A percentile compares a stretch with the other conserved stretches of the same genome.
Evolutionary conservation across 208 protist species (phyloP).

Genomic region (Leishmania arabica): DNA sequence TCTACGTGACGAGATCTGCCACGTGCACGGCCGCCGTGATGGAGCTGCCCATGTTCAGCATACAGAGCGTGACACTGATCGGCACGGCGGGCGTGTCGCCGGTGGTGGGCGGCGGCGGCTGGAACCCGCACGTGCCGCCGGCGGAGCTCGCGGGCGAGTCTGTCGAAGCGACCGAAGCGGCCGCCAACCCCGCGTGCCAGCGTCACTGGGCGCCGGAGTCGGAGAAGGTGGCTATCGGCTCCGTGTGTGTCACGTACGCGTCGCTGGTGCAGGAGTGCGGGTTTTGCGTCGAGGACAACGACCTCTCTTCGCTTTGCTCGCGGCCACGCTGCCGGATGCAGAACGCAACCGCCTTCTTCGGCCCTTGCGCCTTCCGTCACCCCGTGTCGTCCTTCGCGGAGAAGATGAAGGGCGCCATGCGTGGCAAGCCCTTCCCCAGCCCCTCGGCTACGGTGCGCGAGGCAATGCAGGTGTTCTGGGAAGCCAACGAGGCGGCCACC

Average conservation of each 20-base stretch:
- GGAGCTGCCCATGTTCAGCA: constrained; percentile 42
- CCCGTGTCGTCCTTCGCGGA: constrained; percentile 34
- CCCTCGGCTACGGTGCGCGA: constrained; percentile 36
- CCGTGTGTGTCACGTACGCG: constrained; percentile 60
- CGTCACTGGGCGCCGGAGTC: constrained; percentile 19
- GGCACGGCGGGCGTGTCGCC: constrained; percentile 60
- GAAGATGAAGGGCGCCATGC: constrained; percentile 49
- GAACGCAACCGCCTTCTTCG: constrained; percentile 43
- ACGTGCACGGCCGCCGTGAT: constrained; percentile 51
- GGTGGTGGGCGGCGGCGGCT: constrained; percentile 53
- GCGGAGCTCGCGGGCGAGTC: constrained; percentile 2
- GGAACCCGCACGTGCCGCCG: constrained; percentile 26
- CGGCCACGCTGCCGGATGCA: constrained; percentile 54
- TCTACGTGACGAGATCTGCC: constrained; percentile 38
- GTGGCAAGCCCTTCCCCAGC: constrained; percentile 35
- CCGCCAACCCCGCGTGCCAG: constrained; percentile 36
- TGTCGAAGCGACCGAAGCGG: constrained; percentile 19
- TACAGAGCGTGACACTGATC: constrained; percentile 49
- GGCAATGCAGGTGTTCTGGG: constrained; percentile 45
- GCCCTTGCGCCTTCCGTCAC: constrained; percentile 43
- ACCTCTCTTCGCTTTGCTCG: constrained; percentile 43
- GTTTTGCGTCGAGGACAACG: constrained; percentile 45
- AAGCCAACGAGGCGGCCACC: constrained; percentile 41
- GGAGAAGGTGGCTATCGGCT: constrained; percentile 51
- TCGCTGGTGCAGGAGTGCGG: constrained; percentile 58